Evolutionary conservation across 2,329 filamentous ascomycete species (phyloP), one percentile per base, ranked within the genome.

Genomic region (Aspergillus fischeri): DNA sequence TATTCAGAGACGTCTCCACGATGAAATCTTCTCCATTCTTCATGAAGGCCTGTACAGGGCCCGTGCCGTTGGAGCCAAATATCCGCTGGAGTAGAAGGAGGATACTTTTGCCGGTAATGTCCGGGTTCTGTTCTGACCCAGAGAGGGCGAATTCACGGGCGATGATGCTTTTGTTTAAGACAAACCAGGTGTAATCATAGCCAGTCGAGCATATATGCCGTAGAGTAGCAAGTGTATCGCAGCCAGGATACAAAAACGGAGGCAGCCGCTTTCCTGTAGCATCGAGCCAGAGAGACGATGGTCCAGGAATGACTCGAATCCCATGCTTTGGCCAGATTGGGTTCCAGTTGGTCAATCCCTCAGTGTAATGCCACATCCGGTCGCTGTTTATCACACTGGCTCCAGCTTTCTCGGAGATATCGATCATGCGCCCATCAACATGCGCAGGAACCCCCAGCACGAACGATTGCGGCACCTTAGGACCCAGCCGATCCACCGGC

Each of bases 311-410:
- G 2, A 86, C 78, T 35, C 84, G 81, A 60, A 86, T 86, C 21
- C 84, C 84, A 63, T 86, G 84, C 14, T 64, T 58, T 0, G 83
- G 83, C 84, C 84, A 86, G 68, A 86, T 85, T 3, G 83, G 76
- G 54, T 86, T 72, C 84, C 84, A 86, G 67, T 87, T 86, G 53
- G 78, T 75, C 10, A 87, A 68, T 0, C 84, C 84, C 63, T 87
- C 84, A 10, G 83, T 86, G 66, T 87, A 87, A 67, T 86, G 84
- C 84, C 84, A 87, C 84, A 86, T 86, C 47, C 84, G 75, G 64
- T 86, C 84, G 51, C 80, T 77, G 70, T 87, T 86, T 73, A 86
- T 77, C 58, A 86, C 65, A 56, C 78, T 74, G 1, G 81, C 84
- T 8, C 84, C 84, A 1, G 75, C 77, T 0, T 65, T 53, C 66